Percentiles rank a stretch among this genome's conserved stretches.
These are phyloP conservation scores for Leptographium radiaticola DNA, from an alignment of 2,329 filamentous ascomycete species.

Conservation along the genomic window DNA sequence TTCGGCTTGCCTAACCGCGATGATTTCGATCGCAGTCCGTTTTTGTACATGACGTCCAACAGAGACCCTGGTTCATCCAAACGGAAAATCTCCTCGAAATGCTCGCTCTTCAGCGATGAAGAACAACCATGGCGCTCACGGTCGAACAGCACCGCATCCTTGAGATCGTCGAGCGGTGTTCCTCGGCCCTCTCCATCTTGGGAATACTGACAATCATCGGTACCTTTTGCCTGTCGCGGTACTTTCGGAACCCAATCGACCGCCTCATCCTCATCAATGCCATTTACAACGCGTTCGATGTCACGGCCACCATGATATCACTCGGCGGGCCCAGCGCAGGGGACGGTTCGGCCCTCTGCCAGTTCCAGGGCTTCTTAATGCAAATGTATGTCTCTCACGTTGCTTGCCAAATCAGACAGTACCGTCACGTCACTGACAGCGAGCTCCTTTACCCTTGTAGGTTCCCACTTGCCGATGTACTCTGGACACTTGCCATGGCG, in stretches of 20 bases:
- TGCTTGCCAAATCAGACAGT: not conserved
- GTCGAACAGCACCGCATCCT: slow-evolving; percentile 15
- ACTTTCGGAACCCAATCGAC: slow-evolving; percentile 25
- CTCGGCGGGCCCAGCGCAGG: slow-evolving; percentile 21
- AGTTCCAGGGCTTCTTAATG: slow-evolving; percentile 24
- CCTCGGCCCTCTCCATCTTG: slow-evolving; percentile 19
- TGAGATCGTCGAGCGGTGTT: slow-evolving; percentile 17
- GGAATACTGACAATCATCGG: slow-evolving; percentile 21
- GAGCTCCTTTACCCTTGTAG: slow-evolving; percentile 10
- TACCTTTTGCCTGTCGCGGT: slow-evolving; percentile 18
- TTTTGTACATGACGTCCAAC: not conserved
- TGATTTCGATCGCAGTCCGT: not conserved
- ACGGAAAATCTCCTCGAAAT: not conserved
- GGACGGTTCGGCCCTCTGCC: slow-evolving; percentile 19
- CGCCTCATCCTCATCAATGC: slow-evolving; percentile 25
- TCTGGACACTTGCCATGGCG: slow-evolving; percentile 24
- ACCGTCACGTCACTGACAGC: not conserved
- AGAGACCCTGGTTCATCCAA: not conserved
- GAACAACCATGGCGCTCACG: slow-evolving; percentile 11
- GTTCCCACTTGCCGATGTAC: slow-evolving; percentile 24
- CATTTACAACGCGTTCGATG: slow-evolving; percentile 23
- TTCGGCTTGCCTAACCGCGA: not conserved
- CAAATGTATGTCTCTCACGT: slow-evolving; percentile 18
- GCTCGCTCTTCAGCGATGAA: not conserved
- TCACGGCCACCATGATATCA: slow-evolving; percentile 24